phyloP scores from a whole-genome alignment of 257 asterid genomes.

The Mitragyna speciosa region DNA sequence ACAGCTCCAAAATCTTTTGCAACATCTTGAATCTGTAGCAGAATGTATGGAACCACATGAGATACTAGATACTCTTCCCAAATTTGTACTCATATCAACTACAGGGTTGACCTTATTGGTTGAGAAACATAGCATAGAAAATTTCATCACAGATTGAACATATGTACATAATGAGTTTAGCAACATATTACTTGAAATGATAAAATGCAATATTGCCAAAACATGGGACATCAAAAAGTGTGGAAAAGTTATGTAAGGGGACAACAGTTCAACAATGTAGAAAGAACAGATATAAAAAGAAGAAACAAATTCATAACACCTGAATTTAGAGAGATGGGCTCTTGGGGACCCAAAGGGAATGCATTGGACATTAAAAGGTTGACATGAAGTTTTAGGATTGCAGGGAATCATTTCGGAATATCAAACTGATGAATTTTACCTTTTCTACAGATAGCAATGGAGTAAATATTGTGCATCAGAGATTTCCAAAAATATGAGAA shows the following conservation, averaged over 20 bases:
- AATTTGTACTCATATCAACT: not conserved
- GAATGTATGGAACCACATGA: conserved; percentile 18
- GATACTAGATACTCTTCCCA: not conserved
- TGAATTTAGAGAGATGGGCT: not conserved
- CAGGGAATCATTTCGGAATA: not conserved
- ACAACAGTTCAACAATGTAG: not conserved
- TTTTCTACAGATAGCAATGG: not conserved
- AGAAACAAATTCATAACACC: not conserved
- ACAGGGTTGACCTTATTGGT: not conserved
- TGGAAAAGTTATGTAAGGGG: not conserved
- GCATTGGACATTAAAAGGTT: not conserved
- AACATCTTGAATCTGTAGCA: conserved; percentile 70
- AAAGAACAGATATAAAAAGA: not conserved
- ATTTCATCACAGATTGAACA: not conserved
- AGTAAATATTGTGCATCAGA: not conserved
- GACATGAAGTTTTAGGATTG: not conserved
- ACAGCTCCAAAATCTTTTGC: conserved; percentile 93
- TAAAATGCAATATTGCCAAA: not conserved
- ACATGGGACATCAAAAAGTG: not conserved
- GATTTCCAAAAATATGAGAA: not conserved
- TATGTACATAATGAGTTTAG: not conserved
- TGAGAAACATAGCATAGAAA: not conserved
- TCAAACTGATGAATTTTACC: not conserved
- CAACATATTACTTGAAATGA: not conserved
- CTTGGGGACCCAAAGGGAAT: not conserved